A percentile compares a stretch with the other conserved stretches of the same genome.
Evolutionary conservation across 2,329 filamentous ascomycete species (phyloP).

Genomic region (Fusarium fracticaudum): DNA sequence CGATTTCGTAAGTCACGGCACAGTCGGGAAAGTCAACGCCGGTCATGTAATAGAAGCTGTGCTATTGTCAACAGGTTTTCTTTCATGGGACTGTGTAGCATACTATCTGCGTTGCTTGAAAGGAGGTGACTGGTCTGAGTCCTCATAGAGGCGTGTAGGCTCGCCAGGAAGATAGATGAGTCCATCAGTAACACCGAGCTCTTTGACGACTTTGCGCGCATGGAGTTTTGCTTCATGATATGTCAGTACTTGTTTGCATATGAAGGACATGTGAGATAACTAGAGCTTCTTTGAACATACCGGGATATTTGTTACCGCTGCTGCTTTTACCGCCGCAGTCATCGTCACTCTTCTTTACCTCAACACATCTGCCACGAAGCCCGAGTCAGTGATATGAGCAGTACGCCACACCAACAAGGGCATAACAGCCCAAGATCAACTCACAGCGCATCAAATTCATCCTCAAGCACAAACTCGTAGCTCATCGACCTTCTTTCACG

Average conservation of each 20-base stretch:
- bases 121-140: slow-evolving; percentile 65
- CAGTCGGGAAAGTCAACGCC: slow-evolving; percentile 65
- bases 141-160: slow-evolving; percentile 61
- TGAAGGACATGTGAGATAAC: background rate
- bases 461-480: slow-evolving; percentile 55
- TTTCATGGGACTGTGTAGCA: slow-evolving; percentile 31
- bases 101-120: slow-evolving; percentile 70
- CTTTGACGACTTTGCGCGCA: slow-evolving; percentile 63
- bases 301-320: slow-evolving; percentile 50
- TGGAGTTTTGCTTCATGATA: slow-evolving; percentile 60
- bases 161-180: slow-evolving; percentile 67
- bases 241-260: background rate
- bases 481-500: slow-evolving; percentile 32
- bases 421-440: slow-evolving; percentile 32
- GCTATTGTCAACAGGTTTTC: background rate
- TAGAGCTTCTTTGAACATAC: slow-evolving; percentile 35
- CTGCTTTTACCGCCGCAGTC: slow-evolving; percentile 26
- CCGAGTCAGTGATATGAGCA: background rate
- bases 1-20: slow-evolving; percentile 66
- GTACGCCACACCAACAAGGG: too few species aligned
- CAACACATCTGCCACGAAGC: slow-evolving; percentile 46
- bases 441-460: slow-evolving; percentile 67
- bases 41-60: slow-evolving; percentile 67
- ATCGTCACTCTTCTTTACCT: slow-evolving; percentile 47
- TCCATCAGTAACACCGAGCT: slow-evolving; percentile 60